Evolutionary conservation across 2,329 filamentous ascomycete species (phyloP).

Genomic region (Xylariaceae sp.): DNA sequence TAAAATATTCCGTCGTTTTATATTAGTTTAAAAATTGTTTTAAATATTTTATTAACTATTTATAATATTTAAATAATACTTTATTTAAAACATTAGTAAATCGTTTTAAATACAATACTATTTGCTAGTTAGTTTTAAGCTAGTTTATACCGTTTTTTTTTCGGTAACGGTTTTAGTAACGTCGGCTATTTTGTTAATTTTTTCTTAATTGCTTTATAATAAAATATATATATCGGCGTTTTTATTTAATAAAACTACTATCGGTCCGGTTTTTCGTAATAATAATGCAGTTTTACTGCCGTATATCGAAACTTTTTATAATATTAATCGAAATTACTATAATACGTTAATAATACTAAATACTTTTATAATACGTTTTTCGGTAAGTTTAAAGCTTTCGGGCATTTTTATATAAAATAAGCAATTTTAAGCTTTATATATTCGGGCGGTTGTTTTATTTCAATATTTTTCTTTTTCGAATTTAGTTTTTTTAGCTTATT

Average conservation of each 20-base stretch:
- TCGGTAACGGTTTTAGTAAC: background rate
- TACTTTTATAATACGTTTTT: background rate
- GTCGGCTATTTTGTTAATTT: background rate
- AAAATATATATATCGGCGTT: background rate
- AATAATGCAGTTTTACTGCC: background rate
- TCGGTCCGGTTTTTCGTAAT: background rate
- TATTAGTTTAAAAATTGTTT: background rate
- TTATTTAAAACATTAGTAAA: background rate
- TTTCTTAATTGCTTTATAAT: background rate
- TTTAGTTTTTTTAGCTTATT: too few species aligned
- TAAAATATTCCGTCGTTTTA: background rate
- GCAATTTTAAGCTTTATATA: too few species aligned
- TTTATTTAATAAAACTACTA: background rate
- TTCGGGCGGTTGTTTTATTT: too few species aligned
- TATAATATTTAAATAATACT: background rate
- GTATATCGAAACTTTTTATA: background rate
- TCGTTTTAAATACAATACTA: background rate
- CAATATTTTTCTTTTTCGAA: too few species aligned
- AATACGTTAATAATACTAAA: background rate
- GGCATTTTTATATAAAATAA: too few species aligned
- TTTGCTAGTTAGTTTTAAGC: background rate
- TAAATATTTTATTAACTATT: background rate
- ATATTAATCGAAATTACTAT: background rate
- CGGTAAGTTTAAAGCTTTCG: too few species aligned
- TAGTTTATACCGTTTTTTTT: background rate